Evolutionary conservation across 768 basidiomycete genomes (phyloP).

Genomic region (button mushroom (Agaricus bisporus)): DNA sequence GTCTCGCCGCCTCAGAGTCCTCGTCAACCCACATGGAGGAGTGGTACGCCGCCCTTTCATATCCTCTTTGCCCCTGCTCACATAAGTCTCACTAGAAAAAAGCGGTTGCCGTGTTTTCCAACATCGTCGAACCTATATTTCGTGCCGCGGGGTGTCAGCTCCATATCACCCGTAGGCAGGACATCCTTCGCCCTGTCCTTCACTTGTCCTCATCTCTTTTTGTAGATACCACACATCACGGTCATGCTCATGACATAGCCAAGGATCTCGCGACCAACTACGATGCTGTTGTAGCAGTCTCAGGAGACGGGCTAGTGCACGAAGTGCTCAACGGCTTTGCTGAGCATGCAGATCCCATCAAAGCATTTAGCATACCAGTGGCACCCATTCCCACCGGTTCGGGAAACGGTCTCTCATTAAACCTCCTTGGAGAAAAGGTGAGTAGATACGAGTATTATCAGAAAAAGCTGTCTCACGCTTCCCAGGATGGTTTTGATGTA

Average conservation of each 20-base stretch:
- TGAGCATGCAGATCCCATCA: slow-evolving; percentile 48
- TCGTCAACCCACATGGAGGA: slow-evolving; percentile 83
- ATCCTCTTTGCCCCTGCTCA: slow-evolving; percentile 1
- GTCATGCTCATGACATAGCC: slow-evolving; percentile 64
- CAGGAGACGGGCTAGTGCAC: slow-evolving; percentile 81
- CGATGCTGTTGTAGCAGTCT: slow-evolving; percentile 70
- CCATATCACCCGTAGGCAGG: slow-evolving; percentile 54
- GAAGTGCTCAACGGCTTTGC: slow-evolving; percentile 84
- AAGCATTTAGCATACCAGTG: slow-evolving; percentile 63
- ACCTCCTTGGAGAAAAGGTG: slow-evolving; percentile 66
- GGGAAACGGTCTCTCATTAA: slow-evolving; percentile 71
- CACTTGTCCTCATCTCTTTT: not conserved
- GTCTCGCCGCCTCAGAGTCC: slow-evolving; percentile 50
- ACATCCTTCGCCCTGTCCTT: not conserved
- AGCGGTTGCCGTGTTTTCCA: slow-evolving; percentile 44
- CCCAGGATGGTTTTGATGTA: slow-evolving; percentile 65
- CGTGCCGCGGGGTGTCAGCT: slow-evolving; percentile 56
- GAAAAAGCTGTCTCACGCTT: not conserved
- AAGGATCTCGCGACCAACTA: slow-evolving; percentile 50
- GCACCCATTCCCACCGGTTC: slow-evolving; percentile 80
- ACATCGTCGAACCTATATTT: slow-evolving; percentile 66
- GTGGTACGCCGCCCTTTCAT: slow-evolving; percentile 37
- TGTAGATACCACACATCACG: slow-evolving; percentile 54
- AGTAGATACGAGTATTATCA: slow-evolving; percentile 9
- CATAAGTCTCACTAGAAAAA: slow-evolving; percentile 43